Conservation (phyloP, 2,329 filamentous ascomycete species). For the Penicillium aurantiogriseum region DNA sequence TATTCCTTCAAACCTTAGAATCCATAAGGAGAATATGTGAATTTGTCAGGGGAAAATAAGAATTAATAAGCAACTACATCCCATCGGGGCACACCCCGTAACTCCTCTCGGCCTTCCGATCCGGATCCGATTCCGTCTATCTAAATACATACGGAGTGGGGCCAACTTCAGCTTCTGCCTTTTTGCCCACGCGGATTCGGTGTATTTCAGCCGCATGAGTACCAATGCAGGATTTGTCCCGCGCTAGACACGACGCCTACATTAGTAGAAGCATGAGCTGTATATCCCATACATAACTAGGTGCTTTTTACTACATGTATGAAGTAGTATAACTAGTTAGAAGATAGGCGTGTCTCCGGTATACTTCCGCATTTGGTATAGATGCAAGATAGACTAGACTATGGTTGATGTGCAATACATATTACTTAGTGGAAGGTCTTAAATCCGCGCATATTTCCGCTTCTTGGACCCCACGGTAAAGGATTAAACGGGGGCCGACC, state of each 20-base stretch:
- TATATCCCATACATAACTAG: neutral
- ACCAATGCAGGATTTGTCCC: neutral
- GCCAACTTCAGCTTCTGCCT: neutral
- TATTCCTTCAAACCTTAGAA: neutral
- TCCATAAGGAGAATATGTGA: neutral
- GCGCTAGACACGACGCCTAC: slow-evolving; percentile 5
- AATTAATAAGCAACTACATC: neutral
- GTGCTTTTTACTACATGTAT: neutral
- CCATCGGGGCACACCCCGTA: neutral
- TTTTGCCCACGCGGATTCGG: neutral
- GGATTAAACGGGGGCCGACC: neutral
- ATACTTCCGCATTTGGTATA: neutral
- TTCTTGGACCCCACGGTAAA: slow-evolving; percentile 7
- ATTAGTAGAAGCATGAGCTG: neutral
- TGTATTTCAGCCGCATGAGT: slow-evolving; percentile 3
- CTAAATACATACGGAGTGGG: neutral
- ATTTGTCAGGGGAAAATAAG: neutral
- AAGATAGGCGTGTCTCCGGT: neutral
- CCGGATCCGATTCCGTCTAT: slow-evolving; percentile 3
- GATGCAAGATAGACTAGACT: neutral
- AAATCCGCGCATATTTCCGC: slow-evolving; percentile 2
- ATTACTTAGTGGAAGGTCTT: neutral
- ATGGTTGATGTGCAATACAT: neutral
- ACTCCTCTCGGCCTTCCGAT: neutral
- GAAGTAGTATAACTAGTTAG: too few relatives aligned